Percentiles rank a stretch among this genome's conserved stretches.
These are phyloP conservation scores for Quillaja saponaria DNA, from an alignment of 306 rosid genomes.

Conservation along the genomic window DNA sequence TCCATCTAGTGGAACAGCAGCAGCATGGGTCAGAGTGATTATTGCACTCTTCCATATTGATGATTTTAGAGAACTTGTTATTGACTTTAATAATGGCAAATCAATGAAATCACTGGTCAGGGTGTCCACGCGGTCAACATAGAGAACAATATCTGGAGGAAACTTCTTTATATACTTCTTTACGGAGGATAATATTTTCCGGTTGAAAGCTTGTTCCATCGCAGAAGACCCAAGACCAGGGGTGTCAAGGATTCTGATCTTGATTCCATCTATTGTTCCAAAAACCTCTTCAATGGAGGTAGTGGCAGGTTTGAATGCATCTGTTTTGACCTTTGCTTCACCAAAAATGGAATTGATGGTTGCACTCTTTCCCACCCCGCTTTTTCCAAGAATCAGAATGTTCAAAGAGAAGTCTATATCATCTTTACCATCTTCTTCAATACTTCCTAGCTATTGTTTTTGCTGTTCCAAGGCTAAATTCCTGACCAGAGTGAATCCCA, in stretches of 20 bases:
- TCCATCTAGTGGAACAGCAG: constrained; percentile 52
- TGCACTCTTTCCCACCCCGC: constrained; percentile 70
- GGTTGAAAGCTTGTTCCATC: constrained; percentile 51
- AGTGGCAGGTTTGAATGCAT: constrained; percentile 56
- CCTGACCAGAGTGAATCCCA: constrained; percentile 38
- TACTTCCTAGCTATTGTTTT: constrained; percentile 46
- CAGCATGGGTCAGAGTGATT: constrained; percentile 60
- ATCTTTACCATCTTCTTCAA: constrained; percentile 45
- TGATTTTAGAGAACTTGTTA: constrained; percentile 46
- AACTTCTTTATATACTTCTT: constrained; percentile 41
- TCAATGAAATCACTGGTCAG: constrained; percentile 38
- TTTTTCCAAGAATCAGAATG: constrained; percentile 60
- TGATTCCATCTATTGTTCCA: constrained; percentile 50
- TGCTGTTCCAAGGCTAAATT: constrained; percentile 39
- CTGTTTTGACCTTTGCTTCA: constrained; percentile 40
- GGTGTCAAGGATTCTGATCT: constrained; percentile 60
- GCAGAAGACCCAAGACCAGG: constrained; percentile 52
- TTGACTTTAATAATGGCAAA: constrained; percentile 47
- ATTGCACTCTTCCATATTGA: constrained; percentile 51
- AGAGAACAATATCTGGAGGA: constrained; percentile 50
- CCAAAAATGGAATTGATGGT: constrained; percentile 59
- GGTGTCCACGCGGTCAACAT: constrained; percentile 55
- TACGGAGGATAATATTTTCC: constrained; percentile 44
- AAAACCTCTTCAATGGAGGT: constrained; percentile 43
- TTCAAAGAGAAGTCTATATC: constrained; percentile 54